phyloP scores from a whole-genome alignment of 257 asterid genomes.

The Schizonepeta tenuifolia region DNA sequence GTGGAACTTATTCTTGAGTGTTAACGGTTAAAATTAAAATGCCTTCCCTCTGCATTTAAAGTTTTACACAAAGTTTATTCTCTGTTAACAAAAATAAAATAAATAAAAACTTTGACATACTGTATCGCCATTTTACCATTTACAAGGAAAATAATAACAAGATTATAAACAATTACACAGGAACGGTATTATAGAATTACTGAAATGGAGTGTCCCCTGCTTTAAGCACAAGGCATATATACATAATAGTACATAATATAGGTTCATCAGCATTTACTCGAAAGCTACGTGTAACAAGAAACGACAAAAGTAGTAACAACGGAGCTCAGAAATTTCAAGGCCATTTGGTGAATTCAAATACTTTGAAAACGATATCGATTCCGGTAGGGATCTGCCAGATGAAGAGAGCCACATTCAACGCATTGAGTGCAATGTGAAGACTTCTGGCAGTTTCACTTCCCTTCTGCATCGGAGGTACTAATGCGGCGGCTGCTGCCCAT shows the following conservation, averaged over 20 bases:
- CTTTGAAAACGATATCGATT: constrained; percentile 75
- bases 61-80: constrained; percentile 27
- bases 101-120: not conserved
- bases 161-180: not conserved
- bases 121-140: too few species aligned
- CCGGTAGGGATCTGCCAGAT: constrained; percentile 93
- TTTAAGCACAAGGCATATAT: not conserved
- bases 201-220: not conserved
- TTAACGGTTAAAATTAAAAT: constrained; percentile 25
- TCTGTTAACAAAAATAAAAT: not conserved
- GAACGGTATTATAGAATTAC: not conserved
- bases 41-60: constrained; percentile 14
- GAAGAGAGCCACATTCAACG: constrained; percentile 71
- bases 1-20: constrained; percentile 31
- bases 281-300: not conserved
- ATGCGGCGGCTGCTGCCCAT: constrained; percentile 96
- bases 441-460: constrained; percentile 90
- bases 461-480: constrained; percentile 95
- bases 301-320: not conserved
- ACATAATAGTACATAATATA: not conserved
- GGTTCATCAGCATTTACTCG: not conserved
- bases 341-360: constrained; percentile 77
- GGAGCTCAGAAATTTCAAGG: constrained; percentile 50
- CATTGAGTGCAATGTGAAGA: constrained; percentile 79
- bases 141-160: not conserved